Percentiles rank a stretch among this genome's conserved stretches.
Evolutionary conservation across 495 filamentous ascomycete species (phyloP).

Genomic region (Penicillium antarcticum): DNA sequence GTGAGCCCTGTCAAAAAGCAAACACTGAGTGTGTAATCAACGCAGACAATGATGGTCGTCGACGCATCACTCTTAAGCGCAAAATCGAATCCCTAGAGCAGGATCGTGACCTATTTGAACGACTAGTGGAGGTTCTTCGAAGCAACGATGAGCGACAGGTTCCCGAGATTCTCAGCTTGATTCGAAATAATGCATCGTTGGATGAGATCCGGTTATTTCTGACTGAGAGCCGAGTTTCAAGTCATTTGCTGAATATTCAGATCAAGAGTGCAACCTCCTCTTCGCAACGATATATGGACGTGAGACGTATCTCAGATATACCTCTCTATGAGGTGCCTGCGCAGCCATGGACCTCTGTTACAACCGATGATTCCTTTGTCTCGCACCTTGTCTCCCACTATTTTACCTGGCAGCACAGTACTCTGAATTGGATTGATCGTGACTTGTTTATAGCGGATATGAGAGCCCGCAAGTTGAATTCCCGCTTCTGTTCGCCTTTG

Average conservation of each 20-base stretch:
- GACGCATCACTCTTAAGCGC: slow-evolving; percentile 18
- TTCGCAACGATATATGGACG: slow-evolving; percentile 11
- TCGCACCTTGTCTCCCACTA: slow-evolving; percentile 40
- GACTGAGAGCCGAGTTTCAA: neutral
- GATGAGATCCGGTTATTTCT: slow-evolving; percentile 12
- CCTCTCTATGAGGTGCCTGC: slow-evolving; percentile 28
- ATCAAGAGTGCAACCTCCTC: neutral
- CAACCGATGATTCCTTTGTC: slow-evolving; percentile 36
- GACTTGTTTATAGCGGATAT: slow-evolving; percentile 38
- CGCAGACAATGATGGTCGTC: slow-evolving; percentile 23
- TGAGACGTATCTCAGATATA: slow-evolving; percentile 19
- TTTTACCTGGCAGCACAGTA: slow-evolving; percentile 39
- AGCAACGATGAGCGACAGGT: slow-evolving; percentile 6
- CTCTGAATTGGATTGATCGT: slow-evolving; percentile 33
- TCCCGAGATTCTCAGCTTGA: slow-evolving; percentile 14
- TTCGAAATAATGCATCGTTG: slow-evolving; percentile 18
- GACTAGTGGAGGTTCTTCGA: slow-evolving; percentile 18
- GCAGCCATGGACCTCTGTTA: slow-evolving; percentile 39
- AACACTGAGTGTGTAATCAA: slow-evolving; percentile 17
- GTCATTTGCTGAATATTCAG: neutral
- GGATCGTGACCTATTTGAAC: slow-evolving; percentile 20
- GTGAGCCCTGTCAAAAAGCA: slow-evolving; percentile 9
- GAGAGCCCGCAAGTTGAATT: slow-evolving; percentile 15
- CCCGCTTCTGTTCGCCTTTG: slow-evolving; percentile 37
- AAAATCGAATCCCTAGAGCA: slow-evolving; percentile 23